Base-by-base conservation (phyloP, 805 yeast species). In the Tetrapisispora taiwanensis region DNA sequence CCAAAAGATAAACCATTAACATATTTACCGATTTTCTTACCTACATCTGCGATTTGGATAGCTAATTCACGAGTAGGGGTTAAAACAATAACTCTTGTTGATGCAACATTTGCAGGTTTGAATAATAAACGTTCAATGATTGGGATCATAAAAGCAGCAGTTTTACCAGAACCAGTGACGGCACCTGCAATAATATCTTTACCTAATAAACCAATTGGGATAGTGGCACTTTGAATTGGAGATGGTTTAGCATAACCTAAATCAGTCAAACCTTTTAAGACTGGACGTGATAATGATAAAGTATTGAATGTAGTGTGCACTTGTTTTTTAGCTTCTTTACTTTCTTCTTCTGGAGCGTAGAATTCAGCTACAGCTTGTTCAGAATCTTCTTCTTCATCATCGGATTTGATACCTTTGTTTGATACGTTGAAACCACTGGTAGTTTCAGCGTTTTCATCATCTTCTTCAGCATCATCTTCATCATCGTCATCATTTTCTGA, bases 141-240 rank as follows among this genome's bases (percentile, higher is more conserved):
- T 13, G 98, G 98, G 44, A 92, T 84, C 82, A 92, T 81, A 62
- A 87, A 92, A 1, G 99, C 99, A 2, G 97, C 98, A 20, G 99
- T 92, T 64, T 92, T 92, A 75, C 99, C 99, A 18, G 97, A 90
- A 70, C 99, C 99, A 4, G 99, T 92, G 20, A 86, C 95, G 30
- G 99, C 99, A 71, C 97, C 97, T 15, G 97, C 99, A 56, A 92
- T 96, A 42, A 92, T 79, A 66, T 92, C 99, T 60, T 86, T 90
- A 56, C 99, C 99, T 49, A 85, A 62, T 34, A 92, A 71, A 1
- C 96, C 95, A 46, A 90, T 79, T 13, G 99, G 98, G 49, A 92
- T 89, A 8, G 95, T 78, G 0, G 96, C 84, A 48, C 89, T 73
- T 69, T 92, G 98, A 68, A 92, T 86, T 13, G 96, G 95, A 0